Evolutionary conservation across 441 rosid genomes (phyloP), one percentile per base, ranked within the genome.

Genomic region (Erodium chrysanthum): DNA sequence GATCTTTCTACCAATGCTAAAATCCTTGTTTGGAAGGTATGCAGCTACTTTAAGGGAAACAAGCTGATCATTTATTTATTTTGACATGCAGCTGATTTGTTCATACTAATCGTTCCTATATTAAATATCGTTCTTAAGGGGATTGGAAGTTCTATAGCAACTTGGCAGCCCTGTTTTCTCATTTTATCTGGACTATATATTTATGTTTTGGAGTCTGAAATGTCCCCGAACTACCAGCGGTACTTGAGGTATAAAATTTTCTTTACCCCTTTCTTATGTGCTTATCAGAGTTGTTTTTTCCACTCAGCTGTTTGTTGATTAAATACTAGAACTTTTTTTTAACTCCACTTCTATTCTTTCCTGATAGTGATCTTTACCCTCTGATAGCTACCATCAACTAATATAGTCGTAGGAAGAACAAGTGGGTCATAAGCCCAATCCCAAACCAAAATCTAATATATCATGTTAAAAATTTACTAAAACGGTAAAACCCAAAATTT

Each of bases 11-110:
- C 75, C 60, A 83, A 84, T 75, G 96, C 97, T 69, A 85, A 83
- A 81, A 88, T 95, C 70, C 87, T 95, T 81, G 98, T 95, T 60
- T 95, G 99, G 99, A 85, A 80, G 97, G 99, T 95, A 81, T 74
- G 66, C 67, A 52, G 68, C 33, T 71, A 31, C 46, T 31, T 25
- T 22, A 63, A 15, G 69, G 72, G 65, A 48, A 68, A 33, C 63
- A 75, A 66, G 59, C 60, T 78, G 66, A 64, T 61, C 70, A 50
- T 71, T 37, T 63, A 48, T 70, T 71, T 76, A 37, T 54, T 27
- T 73, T 27, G 77, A 71, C 10, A 35, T 35, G 40, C 10, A 35
- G 29, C 29, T 35, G 40, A 35, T 35, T 5, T 2, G 25, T 20
- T 56, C 21, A 56, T 8, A 20, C 66, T 60, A 40, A 48, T 44